phyloP scores from a whole-genome alignment of 768 basidiomycete genomes.

The Phylloporus scabripes region DNA sequence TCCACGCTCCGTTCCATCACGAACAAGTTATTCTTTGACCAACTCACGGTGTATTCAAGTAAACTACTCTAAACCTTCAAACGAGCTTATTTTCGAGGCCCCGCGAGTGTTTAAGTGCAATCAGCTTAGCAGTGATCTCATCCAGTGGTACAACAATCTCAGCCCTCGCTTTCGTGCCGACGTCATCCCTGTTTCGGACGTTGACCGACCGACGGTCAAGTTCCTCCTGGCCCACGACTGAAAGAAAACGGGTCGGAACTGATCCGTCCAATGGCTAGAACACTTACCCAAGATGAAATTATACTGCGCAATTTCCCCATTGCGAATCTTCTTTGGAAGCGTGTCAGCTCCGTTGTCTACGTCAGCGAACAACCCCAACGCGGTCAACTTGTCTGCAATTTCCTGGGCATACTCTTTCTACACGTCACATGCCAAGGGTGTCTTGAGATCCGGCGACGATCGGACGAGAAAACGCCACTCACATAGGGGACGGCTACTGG shows the following conservation, averaged over 20 bases:
- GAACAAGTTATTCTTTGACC: background rate
- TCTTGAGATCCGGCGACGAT: conserved; percentile 1
- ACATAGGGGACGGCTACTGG: conserved; percentile 90
- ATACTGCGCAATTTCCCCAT: conserved; percentile 95
- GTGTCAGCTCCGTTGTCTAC: conserved; percentile 92
- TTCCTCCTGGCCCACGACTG: conserved; percentile 96
- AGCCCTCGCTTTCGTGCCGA: conserved; percentile 75
- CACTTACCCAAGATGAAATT: conserved; percentile 91
- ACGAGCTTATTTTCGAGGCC: conserved; percentile 50
- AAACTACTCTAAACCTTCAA: conserved; percentile 17
- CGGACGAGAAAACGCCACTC: conserved; percentile 29
- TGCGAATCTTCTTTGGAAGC: conserved; percentile 93
- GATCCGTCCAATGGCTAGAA: background rate
- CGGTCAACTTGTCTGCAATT: conserved; percentile 61
- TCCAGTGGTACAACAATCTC: conserved; percentile 71
- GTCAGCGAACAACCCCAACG: conserved; percentile 78
- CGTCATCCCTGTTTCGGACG: conserved; percentile 91
- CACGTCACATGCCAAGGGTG: background rate
- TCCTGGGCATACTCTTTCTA: conserved; percentile 90
- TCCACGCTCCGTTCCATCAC: background rate
- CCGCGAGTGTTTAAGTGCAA: conserved; percentile 59
- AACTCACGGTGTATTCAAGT: background rate
- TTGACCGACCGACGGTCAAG: conserved; percentile 84
- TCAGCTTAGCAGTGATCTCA: conserved; percentile 61
- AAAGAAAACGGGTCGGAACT: background rate